These are phyloP conservation scores for Pulveroboletus sp. DNA, from an alignment of 768 basidiomycete species.

Conservation along the genomic window DNA sequence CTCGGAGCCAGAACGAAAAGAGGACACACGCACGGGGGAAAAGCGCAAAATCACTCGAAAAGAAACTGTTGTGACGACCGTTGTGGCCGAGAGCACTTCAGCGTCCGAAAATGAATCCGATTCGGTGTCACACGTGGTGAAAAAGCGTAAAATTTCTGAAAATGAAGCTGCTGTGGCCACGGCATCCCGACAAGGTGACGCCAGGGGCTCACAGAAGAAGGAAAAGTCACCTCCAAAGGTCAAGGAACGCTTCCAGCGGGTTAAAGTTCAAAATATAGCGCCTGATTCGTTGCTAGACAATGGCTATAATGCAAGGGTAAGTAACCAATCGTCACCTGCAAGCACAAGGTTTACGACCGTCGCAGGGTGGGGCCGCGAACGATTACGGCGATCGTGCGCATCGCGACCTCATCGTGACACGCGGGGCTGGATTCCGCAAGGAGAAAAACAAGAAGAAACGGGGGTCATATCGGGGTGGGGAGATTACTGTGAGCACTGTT, in stretches of 20 bases:
- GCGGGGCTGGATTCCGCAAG: conserved; percentile 94
- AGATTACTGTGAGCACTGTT: conserved; percentile 73
- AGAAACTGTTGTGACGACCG: conserved; percentile 49
- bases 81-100: conserved; percentile 14
- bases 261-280: conserved; percentile 62
- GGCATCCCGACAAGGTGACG: conserved; percentile 13
- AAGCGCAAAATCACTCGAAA: conserved; percentile 56
- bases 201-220: conserved; percentile 2
- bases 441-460: conserved; percentile 99
- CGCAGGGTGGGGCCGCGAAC: conserved; percentile 57
- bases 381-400: conserved; percentile 91
- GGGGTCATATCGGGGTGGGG: conserved; percentile 90
- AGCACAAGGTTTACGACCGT: not conserved
- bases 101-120: conserved; percentile 16
- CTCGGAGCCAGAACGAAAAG: not conserved
- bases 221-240: conserved; percentile 32
- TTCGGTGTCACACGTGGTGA: conserved; percentile 35
- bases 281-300: conserved; percentile 54
- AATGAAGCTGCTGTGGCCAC: conserved; percentile 48
- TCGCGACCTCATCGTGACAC: conserved; percentile 86
- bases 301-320: conserved; percentile 76
- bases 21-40: conserved; percentile 43
- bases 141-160: conserved; percentile 60
- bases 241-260: conserved; percentile 76
- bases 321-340: conserved; percentile 11